A percentile compares a stretch with the other conserved stretches of the same genome.
These are phyloP conservation scores for Saturnispora sekii DNA, from an alignment of 805 yeast species.

Conservation along the genomic window DNA sequence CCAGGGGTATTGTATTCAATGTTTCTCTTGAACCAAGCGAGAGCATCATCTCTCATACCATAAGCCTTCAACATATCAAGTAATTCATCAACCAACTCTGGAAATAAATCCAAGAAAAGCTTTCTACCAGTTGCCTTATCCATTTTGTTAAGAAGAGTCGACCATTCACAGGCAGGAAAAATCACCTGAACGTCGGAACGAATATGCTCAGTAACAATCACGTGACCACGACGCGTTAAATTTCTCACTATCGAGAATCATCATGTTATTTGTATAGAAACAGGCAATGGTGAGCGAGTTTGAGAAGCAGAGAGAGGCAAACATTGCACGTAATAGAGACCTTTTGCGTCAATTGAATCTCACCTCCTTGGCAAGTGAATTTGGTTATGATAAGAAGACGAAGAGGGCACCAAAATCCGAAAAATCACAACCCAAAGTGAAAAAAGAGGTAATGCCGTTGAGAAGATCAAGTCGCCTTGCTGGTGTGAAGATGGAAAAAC, in stretches of 20 bases:
- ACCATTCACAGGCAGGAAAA: neutral
- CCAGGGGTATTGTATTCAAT: conserved; percentile 88
- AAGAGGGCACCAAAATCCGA: conserved; percentile 7
- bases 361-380: conserved; percentile 38
- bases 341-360: conserved; percentile 64
- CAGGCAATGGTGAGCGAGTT: conserved; percentile 41
- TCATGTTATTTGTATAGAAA: too few species aligned
- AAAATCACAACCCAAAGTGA: conserved; percentile 15
- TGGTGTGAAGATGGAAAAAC: conserved; percentile 40
- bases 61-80: conserved; percentile 49
- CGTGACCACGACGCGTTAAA: too few species aligned
- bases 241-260: too few species aligned
- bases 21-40: conserved; percentile 69
- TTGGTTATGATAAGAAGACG: conserved; percentile 7
- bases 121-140: conserved; percentile 35
- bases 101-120: conserved; percentile 61
- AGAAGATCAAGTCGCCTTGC: conserved; percentile 74
- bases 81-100: conserved; percentile 68
- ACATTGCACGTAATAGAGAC: conserved; percentile 75
- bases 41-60: conserved; percentile 80
- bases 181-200: too few species aligned
- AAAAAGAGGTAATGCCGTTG: conserved; percentile 39
- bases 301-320: conserved; percentile 62
- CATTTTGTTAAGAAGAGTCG: conserved; percentile 14
- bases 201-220: too few species aligned